Conservation (phyloP, 768 basidiomycete genomes). For the Leccinum subtestaceum region DNA sequence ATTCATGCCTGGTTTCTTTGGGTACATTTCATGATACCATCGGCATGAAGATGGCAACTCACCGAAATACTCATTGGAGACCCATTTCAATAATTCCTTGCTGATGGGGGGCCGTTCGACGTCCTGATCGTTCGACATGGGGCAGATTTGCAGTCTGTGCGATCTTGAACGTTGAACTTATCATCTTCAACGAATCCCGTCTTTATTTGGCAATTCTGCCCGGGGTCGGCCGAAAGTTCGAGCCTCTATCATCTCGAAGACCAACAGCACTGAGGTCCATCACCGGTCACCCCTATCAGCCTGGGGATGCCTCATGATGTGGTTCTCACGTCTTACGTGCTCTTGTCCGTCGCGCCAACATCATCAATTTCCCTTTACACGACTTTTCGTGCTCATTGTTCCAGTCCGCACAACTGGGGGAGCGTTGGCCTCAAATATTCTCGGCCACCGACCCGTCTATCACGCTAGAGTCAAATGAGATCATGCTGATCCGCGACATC, state of each 20-base stretch:
- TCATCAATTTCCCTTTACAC: conserved; percentile 7
- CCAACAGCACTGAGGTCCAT: no score
- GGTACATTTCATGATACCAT: neutral
- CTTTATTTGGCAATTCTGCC: no score
- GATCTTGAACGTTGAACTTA: no score
- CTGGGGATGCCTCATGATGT: no score
- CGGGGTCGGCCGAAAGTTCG: no score
- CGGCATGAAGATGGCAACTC: neutral
- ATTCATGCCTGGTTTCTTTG: conserved; percentile 50
- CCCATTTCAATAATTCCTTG: conserved; percentile 30
- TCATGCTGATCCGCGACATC: conserved; percentile 32
- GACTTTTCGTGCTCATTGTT: conserved; percentile 37
- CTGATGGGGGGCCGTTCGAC: conserved; percentile 12
- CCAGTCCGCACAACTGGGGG: conserved; percentile 46
- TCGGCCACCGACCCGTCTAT: conserved; percentile 49
- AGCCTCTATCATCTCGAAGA: no score
- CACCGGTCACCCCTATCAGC: no score
- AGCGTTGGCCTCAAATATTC: conserved; percentile 53
- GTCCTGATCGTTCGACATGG: conserved; percentile 3
- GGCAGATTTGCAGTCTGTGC: no score
- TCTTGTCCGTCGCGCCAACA: no score
- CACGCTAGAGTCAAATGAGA: conserved; percentile 35
- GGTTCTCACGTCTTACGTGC: no score
- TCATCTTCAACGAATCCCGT: no score
- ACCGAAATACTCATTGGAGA: conserved; percentile 40